These are phyloP conservation scores for Cladorrhinum sp. DNA, from an alignment of 2,329 filamentous ascomycete species.

Conservation along the genomic window DNA sequence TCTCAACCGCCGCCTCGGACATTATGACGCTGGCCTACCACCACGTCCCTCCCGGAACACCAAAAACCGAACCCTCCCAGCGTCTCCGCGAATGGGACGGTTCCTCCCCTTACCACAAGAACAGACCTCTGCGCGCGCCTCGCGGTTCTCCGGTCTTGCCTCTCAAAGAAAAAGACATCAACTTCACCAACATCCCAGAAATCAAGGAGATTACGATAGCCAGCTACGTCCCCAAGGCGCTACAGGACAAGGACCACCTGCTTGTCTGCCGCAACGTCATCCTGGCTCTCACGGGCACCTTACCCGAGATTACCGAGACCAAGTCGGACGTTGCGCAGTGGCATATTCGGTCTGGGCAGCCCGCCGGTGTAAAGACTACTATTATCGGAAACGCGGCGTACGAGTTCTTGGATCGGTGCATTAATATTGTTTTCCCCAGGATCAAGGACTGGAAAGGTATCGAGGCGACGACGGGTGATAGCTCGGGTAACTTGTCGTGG, in stretches of 20 bases:
- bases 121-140: constrained; percentile 79
- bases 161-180: constrained; percentile 69
- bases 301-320: constrained; percentile 66
- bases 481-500: constrained; percentile 80
- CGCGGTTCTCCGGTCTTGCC: constrained; percentile 72
- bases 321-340: constrained; percentile 72
- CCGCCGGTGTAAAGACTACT: constrained; percentile 72
- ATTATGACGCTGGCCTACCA: constrained; percentile 85
- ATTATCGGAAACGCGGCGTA: constrained; percentile 78
- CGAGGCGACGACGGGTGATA: constrained; percentile 68
- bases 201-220: constrained; percentile 80
- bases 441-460: constrained; percentile 93
- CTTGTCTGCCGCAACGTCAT: constrained; percentile 80
- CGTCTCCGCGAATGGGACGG: constrained; percentile 83
- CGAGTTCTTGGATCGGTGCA: constrained; percentile 84
- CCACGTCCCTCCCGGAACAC: constrained; percentile 76
- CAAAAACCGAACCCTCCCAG: constrained; percentile 51
- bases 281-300: constrained; percentile 79
- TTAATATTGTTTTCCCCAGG: constrained; percentile 86
- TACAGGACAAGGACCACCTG: constrained; percentile 68
- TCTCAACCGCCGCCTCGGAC: constrained; percentile 81
- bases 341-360: constrained; percentile 67
- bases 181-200: constrained; percentile 81
- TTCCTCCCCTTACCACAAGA: constrained; percentile 90
- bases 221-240: constrained; percentile 66